Percentiles rank a stretch among this genome's conserved stretches.
Evolutionary conservation across 352 stramenopile species (phyloP).

Genomic region (Phytophthora pisi): DNA sequence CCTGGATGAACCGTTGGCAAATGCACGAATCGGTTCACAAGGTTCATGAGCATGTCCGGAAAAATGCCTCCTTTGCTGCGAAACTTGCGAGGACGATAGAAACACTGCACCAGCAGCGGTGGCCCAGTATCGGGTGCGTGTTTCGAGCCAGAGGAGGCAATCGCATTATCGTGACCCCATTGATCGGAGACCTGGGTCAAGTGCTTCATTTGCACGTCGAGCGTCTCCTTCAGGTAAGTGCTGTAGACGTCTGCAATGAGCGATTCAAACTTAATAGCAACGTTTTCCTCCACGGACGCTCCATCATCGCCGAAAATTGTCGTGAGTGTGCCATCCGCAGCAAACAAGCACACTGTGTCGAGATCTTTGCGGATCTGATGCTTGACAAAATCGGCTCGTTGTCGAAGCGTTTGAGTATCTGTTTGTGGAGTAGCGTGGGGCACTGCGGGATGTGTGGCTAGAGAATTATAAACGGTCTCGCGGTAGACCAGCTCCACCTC

Average conservation of each 20-base stretch:
- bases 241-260: slow-evolving; percentile 70
- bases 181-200: slow-evolving; percentile 60
- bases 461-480: slow-evolving; percentile 31
- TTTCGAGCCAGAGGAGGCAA: slow-evolving; percentile 18
- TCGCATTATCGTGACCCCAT: slow-evolving; percentile 61
- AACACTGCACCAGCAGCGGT: slow-evolving; percentile 34
- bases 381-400: slow-evolving; percentile 74
- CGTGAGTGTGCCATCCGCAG: slow-evolving; percentile 59
- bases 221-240: slow-evolving; percentile 49
- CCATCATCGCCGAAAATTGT: slow-evolving; percentile 78
- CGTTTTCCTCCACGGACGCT: slow-evolving; percentile 49
- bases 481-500: slow-evolving; percentile 57
- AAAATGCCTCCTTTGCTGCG: slow-evolving; percentile 71
- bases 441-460: slow-evolving; percentile 2
- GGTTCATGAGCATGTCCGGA: slow-evolving; percentile 49
- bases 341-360: slow-evolving; percentile 74
- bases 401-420: slow-evolving; percentile 46
- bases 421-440: slow-evolving; percentile 5
- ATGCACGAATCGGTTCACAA: slow-evolving; percentile 51
- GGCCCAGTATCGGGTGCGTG: slow-evolving; percentile 9
- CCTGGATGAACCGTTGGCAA: slow-evolving; percentile 41
- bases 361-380: slow-evolving; percentile 75
- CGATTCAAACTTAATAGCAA: slow-evolving; percentile 66
- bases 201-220: slow-evolving; percentile 65
- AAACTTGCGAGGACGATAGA: slow-evolving; percentile 62